A percentile compares a stretch with the other conserved stretches of the same genome.
phyloP scores from a whole-genome alignment of 179 eudicot genomes.

The Vitellaria paradoxa region DNA sequence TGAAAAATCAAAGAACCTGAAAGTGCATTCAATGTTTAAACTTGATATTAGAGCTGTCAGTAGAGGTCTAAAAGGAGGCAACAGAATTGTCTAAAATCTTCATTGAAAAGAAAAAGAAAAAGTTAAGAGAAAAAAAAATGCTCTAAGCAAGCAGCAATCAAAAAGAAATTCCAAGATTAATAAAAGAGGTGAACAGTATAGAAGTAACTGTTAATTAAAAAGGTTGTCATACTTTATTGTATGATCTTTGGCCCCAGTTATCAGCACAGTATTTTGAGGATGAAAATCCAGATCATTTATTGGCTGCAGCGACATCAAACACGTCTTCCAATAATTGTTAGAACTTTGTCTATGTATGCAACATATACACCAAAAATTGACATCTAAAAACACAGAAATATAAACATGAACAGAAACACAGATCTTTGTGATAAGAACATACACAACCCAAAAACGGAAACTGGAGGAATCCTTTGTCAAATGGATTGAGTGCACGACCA shows the following conservation, averaged over 20 bases:
- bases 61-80: not conserved
- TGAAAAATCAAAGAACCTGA: conserved; percentile 88
- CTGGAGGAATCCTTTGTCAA: not conserved
- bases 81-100: not conserved
- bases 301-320: conserved; percentile 55
- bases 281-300: conserved; percentile 87
- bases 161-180: not conserved
- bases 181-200: not conserved
- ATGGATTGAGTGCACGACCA: not conserved
- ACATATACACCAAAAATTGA: not conserved
- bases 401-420: not conserved
- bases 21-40: conserved; percentile 11
- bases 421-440: too few species aligned
- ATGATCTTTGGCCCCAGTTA: conserved; percentile 84
- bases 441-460: not conserved
- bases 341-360: not conserved
- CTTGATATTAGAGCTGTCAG: not conserved
- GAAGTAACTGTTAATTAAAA: not conserved
- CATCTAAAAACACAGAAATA: not conserved
- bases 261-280: conserved; percentile 66
- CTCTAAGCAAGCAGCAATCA: not conserved
- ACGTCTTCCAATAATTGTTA: conserved; percentile 6
- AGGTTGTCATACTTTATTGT: conserved; percentile 60
- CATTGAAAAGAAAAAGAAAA: not conserved
- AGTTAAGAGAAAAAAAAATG: not conserved